Conservation (phyloP, 1,284 basidiomycete species). For the Polyporus tsugae region DNA sequence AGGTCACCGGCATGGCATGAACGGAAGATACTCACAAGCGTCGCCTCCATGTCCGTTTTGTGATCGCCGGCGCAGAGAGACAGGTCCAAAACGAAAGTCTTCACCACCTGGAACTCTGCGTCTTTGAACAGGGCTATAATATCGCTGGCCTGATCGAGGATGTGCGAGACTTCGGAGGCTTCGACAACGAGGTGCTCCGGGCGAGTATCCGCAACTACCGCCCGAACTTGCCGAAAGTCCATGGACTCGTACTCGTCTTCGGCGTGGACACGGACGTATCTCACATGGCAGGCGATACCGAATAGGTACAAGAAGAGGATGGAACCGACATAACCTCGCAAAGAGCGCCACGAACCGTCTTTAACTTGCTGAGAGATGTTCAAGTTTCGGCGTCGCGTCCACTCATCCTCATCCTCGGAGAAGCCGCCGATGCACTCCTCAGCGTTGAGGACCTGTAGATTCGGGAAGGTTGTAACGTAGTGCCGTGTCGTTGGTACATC, state of each 20-base stretch:
- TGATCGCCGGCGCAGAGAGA: neutral
- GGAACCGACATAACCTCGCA: neutral
- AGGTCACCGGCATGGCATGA: neutral
- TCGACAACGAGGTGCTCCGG: neutral
- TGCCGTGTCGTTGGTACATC: neutral
- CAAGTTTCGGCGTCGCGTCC: neutral
- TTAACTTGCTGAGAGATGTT: neutral
- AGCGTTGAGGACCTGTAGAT: neutral
- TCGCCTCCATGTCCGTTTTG: neutral
- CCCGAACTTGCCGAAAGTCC: neutral
- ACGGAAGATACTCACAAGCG: neutral
- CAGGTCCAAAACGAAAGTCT: neutral
- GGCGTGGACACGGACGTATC: neutral
- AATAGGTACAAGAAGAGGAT: conserved; percentile 6
- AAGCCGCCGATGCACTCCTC: too few relatives aligned
- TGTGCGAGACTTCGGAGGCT: neutral
- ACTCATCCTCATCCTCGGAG: neutral
- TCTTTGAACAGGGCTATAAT: neutral
- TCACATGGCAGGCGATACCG: neutral
- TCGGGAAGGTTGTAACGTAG: neutral
- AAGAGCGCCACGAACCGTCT: neutral
- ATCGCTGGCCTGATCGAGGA: neutral
- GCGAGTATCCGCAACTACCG: neutral
- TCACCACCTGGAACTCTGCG: neutral
- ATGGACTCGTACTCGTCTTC: neutral